Percentiles rank a stretch among this genome's conserved stretches.
phyloP scores from a whole-genome alignment of 2,329 filamentous ascomycete species.

The Aaosphaeria pasadenensis region DNA sequence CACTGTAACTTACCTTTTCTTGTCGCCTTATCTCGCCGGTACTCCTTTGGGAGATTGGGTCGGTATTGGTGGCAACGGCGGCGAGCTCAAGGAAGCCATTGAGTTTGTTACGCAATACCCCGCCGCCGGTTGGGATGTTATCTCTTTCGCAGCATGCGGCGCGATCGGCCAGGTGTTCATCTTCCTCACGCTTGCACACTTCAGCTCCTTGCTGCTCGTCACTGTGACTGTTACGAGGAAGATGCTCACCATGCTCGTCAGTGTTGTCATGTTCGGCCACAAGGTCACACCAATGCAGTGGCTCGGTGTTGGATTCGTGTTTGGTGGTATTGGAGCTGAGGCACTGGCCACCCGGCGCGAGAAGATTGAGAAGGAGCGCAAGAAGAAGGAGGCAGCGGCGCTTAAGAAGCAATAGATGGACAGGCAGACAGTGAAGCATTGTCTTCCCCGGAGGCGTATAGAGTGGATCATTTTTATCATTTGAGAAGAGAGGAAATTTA shows the following conservation, averaged over 20 bases:
- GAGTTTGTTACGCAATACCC: conserved; percentile 79
- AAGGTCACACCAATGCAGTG: conserved; percentile 84
- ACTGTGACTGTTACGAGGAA: conserved; percentile 97
- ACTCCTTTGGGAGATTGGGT: conserved; percentile 46
- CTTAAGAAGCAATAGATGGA: conserved; percentile 10
- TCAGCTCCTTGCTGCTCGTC: conserved; percentile 86
- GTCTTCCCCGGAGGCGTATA: too few relatives aligned
- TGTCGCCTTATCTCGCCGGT: conserved; percentile 75
- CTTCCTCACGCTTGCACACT: conserved; percentile 86
- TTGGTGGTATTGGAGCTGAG: conserved; percentile 92
- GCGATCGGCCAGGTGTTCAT: conserved; percentile 96
- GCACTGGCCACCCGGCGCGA: conserved; percentile 76
- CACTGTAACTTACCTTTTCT: conserved; percentile 71
- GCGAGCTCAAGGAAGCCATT: conserved; percentile 78
- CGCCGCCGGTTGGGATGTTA: conserved; percentile 77
- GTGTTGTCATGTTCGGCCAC: conserved; percentile 92
- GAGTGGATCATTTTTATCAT: too few relatives aligned
- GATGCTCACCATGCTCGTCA: conserved; percentile 99
- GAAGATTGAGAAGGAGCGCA: conserved; percentile 75
- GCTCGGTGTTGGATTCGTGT: conserved; percentile 87
- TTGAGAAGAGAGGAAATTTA: too few relatives aligned
- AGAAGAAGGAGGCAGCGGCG: conserved; percentile 42
- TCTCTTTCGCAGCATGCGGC: conserved; percentile 86
- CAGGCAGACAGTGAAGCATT: too few relatives aligned
- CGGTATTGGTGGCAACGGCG: conserved; percentile 48